Base-by-base conservation (phyloP, 2,329 filamentous ascomycete species). In the Alternaria gaisen region DNA sequence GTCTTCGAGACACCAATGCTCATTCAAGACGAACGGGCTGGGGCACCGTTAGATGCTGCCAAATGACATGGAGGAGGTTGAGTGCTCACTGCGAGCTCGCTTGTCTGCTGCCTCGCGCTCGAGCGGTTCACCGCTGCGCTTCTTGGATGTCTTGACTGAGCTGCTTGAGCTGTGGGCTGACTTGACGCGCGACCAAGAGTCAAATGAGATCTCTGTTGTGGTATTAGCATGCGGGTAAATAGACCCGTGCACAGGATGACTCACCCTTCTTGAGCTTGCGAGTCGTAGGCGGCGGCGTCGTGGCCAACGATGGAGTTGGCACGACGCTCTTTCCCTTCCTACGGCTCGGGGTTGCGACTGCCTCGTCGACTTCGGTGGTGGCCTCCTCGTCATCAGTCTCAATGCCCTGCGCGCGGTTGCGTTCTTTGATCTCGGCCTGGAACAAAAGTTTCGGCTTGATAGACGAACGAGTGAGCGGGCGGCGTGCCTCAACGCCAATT, bases 361-460 rank as follows among this genome's bases (percentile, higher is more conserved):
- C 66, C 26, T 70, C 75, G 65, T 83, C 81, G 42, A 87, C 83
- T 66, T 88, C 85, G 5, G 85, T 87, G 16, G 81, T 69, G 1
- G 83, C 84, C 74, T 87, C 86, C 38, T 91, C 88, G 54, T 88
- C 87, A 52, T 88, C 84, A 2, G 82, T 77, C 5, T 75, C 73
- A 2, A 71, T 71, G 46, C 74, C 72, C 28, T 80, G 74, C 58
- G 80, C 79, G 24, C 78, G 77, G 51, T 78, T 68, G 72, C 78
- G 68, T 74, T 81, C 74, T 61, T 83, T 76, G 66, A 83, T 83
- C 63, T 81, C 81, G 41, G 80, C 78, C 4, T 88, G 87, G 79
- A 92, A 94, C 8, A 94, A 84, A 9, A 92, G 85, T 34, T 90
- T 87, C 14, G 91, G 91, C 78, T 91, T 90, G 74, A 93, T 84